These are phyloP conservation scores for Cytauxzoon felis DNA, from an alignment of 169 alveolate species.

Conservation along the genomic window DNA sequence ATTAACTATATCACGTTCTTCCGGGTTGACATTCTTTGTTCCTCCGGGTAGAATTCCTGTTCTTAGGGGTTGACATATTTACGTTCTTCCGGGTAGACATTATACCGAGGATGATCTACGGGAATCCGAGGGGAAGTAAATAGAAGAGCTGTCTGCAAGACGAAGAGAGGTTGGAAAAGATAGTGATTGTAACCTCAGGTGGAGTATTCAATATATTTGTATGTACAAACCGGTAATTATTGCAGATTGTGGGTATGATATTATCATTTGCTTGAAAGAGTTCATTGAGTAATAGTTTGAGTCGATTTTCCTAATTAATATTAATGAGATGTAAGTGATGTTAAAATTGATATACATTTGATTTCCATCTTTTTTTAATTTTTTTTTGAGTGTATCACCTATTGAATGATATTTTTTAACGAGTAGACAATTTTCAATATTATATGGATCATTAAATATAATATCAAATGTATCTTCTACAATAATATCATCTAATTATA, in stretches of 20 bases:
- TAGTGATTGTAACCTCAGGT: no score
- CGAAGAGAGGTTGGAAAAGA: no score
- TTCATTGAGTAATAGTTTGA: conserved; percentile 27
- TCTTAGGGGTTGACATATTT: no score
- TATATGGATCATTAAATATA: conserved; percentile 35
- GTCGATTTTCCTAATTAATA: conserved; percentile 26
- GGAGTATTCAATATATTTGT: background rate
- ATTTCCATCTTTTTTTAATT: conserved; percentile 29
- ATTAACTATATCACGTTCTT: no score
- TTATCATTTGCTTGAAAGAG: conserved; percentile 16
- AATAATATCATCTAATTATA: background rate
- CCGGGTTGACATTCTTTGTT: no score
- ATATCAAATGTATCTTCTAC: conserved; percentile 31
- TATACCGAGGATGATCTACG: no score
- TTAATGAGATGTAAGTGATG: background rate
- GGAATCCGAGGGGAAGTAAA: no score
- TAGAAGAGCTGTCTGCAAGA: no score
- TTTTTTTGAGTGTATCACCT: conserved; percentile 20
- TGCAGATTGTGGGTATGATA: conserved; percentile 37
- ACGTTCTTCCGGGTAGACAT: no score
- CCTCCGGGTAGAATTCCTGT: no score
- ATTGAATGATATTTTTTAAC: conserved; percentile 42
- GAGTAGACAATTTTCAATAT: conserved; percentile 15
- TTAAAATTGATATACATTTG: conserved; percentile 25
- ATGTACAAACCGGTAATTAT: conserved; percentile 47